A percentile compares a stretch with the other conserved stretches of the same genome.
Evolutionary conservation across 768 basidiomycete genomes (phyloP).

Genomic region (Termitomyces sp.): DNA sequence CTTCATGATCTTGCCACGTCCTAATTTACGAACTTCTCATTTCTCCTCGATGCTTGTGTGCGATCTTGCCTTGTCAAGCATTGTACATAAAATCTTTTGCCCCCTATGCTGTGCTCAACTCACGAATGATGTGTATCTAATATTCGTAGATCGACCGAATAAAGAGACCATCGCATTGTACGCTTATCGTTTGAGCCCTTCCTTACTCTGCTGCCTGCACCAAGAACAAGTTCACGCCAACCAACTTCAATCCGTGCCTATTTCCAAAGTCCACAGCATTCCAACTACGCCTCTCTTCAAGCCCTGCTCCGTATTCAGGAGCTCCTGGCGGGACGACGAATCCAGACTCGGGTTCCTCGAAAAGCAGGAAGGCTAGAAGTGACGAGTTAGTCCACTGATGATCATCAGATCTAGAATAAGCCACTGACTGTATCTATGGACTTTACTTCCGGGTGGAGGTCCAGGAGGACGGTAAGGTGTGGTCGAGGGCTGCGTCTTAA

Average conservation of each 20-base stretch:
- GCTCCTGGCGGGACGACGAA: conserved; percentile 41
- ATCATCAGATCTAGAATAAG: not conserved
- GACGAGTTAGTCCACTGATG: not conserved
- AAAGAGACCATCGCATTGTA: conserved; percentile 1
- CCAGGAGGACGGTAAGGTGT: conserved; percentile 58
- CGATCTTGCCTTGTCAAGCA: conserved; percentile 7
- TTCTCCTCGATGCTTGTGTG: conserved; percentile 3
- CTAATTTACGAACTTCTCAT: conserved; percentile 9
- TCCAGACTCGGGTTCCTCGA: conserved; percentile 47
- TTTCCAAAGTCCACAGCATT: conserved; percentile 50
- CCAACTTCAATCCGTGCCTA: conserved; percentile 47
- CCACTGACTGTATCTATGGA: conserved; percentile 56
- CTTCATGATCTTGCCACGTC: conserved; percentile 9
- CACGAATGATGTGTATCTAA: conserved; percentile 11
- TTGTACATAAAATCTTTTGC: conserved; percentile 7
- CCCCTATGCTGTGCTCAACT: conserved; percentile 3
- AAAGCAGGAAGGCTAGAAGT: conserved; percentile 49
- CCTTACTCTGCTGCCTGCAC: conserved; percentile 26
- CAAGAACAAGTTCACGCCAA: conserved; percentile 57
- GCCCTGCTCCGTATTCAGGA: conserved; percentile 39
- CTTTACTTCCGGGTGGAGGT: conserved; percentile 48
- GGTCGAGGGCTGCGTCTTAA: conserved; percentile 40
- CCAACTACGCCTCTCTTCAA: conserved; percentile 50
- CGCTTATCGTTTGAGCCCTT: not conserved
- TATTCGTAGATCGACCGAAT: conserved; percentile 11